A percentile compares a stretch with the other conserved stretches of the same genome.
Evolutionary conservation across 2,329 filamentous ascomycete species (phyloP).

Genomic region (Cryphonectria parasitica): DNA sequence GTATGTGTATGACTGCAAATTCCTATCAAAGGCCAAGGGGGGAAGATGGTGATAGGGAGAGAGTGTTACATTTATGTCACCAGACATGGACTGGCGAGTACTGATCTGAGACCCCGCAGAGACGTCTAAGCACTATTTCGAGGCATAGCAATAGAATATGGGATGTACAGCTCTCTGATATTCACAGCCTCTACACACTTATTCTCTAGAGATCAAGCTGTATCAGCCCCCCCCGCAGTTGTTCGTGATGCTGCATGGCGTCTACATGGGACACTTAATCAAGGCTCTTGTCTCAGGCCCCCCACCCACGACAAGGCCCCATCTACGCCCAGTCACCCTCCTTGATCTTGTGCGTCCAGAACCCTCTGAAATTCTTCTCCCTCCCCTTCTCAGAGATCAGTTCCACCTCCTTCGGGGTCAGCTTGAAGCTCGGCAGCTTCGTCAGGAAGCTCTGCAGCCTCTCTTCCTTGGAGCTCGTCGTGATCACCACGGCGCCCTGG

Average conservation of each 20-base stretch:
- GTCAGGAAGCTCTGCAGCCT: slow-evolving; percentile 59
- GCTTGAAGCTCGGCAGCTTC: slow-evolving; percentile 58
- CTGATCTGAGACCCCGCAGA: not conserved
- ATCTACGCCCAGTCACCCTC: slow-evolving; percentile 46
- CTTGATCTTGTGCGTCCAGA: slow-evolving; percentile 59
- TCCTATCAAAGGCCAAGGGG: not conserved
- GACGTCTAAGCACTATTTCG: too few relatives aligned
- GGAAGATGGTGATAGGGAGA: not conserved
- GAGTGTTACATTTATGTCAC: not conserved
- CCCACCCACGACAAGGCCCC: too few relatives aligned
- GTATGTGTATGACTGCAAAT: too few relatives aligned
- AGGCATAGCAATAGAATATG: not conserved
- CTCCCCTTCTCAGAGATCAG: slow-evolving; percentile 59
- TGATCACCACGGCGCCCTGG: slow-evolving; percentile 61
- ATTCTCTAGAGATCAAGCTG: not conserved
- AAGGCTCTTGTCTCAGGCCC: too few relatives aligned
- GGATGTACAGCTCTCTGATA: not conserved
- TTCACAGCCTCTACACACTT: too few relatives aligned
- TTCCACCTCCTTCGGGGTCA: slow-evolving; percentile 62
- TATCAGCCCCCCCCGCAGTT: not conserved
- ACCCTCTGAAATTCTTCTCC: slow-evolving; percentile 64
- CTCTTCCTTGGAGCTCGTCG: slow-evolving; percentile 62
- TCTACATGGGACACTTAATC: too few relatives aligned
- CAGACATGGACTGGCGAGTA: not conserved
- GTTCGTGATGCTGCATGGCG: too few relatives aligned